Evolutionary conservation across 2,329 filamentous ascomycete species (phyloP).

Genomic region (Arthrobotrys sinensis): DNA sequence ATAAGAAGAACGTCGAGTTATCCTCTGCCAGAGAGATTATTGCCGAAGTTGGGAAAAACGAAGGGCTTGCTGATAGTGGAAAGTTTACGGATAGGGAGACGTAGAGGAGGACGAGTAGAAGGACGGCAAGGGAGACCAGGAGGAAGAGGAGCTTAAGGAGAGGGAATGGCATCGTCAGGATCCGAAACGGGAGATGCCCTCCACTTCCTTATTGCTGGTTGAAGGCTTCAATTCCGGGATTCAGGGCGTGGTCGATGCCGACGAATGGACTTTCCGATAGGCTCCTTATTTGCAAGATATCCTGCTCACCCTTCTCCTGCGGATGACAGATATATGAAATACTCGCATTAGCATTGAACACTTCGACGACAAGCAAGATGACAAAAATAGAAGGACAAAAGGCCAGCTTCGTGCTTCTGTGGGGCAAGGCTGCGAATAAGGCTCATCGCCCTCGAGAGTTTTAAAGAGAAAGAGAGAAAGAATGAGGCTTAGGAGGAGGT

Average conservation of each 20-base stretch:
- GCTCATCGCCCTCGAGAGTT: slow-evolving; percentile 39
- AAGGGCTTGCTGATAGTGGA: slow-evolving; percentile 72
- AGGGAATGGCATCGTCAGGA: slow-evolving; percentile 56
- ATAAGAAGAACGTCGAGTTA: slow-evolving; percentile 96
- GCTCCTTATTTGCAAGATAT: slow-evolving; percentile 23
- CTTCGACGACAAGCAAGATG: slow-evolving; percentile 1
- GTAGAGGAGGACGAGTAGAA: slow-evolving; percentile 58
- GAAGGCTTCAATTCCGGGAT: slow-evolving; percentile 26
- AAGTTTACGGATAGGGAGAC: slow-evolving; percentile 55
- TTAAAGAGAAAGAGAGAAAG: slow-evolving; percentile 44
- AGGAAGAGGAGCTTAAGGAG: slow-evolving; percentile 60
- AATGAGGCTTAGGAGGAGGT: slow-evolving; percentile 39
- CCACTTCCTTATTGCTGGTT: slow-evolving; percentile 23
- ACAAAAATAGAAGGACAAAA: slow-evolving; percentile 26
- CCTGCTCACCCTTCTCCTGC: slow-evolving; percentile 32
- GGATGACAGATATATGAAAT: slow-evolving; percentile 32
- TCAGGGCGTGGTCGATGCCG: slow-evolving; percentile 10
- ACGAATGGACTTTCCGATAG: not conserved
- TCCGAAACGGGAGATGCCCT: slow-evolving; percentile 41
- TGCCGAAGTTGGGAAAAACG: slow-evolving; percentile 93
- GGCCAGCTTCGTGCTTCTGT: slow-evolving; percentile 40
- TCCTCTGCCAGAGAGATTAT: slow-evolving; percentile 97
- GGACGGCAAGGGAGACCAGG: slow-evolving; percentile 53
- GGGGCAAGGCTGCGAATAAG: slow-evolving; percentile 39
- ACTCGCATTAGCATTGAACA: slow-evolving; percentile 47